phyloP scores from a whole-genome alignment of 371 early-diverging fungal genomes.

The Mortierella sp. region DNA sequence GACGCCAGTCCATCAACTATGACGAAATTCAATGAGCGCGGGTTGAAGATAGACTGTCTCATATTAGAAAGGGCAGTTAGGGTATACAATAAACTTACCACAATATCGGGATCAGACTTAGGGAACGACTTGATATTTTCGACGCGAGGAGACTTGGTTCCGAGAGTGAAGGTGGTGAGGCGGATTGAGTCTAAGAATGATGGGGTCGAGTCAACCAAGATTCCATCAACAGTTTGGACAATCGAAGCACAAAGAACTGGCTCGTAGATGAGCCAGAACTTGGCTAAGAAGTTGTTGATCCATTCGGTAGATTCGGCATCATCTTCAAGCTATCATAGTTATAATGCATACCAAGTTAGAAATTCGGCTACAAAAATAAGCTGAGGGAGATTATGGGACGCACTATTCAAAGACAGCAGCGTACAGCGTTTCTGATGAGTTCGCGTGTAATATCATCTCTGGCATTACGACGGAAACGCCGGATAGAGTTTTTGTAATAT shows the following conservation, averaged over 20 bases:
- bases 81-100: constrained; percentile 62
- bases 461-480: constrained; percentile 70
- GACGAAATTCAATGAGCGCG: too few relatives aligned
- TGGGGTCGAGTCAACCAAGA: constrained; percentile 85
- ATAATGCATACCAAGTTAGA: too few relatives aligned
- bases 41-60: too few relatives aligned
- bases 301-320: constrained; percentile 93
- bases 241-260: constrained; percentile 87
- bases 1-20: constrained; percentile 92
- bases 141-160: constrained; percentile 94
- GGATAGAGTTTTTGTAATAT: constrained; percentile 75
- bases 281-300: constrained; percentile 93
- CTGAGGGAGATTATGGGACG: not conserved
- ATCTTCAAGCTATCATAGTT: constrained; percentile 47
- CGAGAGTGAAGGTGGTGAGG: constrained; percentile 96
- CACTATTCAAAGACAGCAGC: too few relatives aligned
- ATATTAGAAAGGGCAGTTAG: not conserved
- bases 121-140: constrained; percentile 86
- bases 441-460: constrained; percentile 81
- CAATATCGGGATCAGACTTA: constrained; percentile 82
- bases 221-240: constrained; percentile 77
- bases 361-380: not conserved
- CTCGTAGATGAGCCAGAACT: constrained; percentile 97
- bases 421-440: constrained; percentile 58
- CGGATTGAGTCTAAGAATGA: constrained; percentile 90